Evolutionary conservation across 306 rosid species (phyloP).

Genomic region (Trifolium dubium): DNA sequence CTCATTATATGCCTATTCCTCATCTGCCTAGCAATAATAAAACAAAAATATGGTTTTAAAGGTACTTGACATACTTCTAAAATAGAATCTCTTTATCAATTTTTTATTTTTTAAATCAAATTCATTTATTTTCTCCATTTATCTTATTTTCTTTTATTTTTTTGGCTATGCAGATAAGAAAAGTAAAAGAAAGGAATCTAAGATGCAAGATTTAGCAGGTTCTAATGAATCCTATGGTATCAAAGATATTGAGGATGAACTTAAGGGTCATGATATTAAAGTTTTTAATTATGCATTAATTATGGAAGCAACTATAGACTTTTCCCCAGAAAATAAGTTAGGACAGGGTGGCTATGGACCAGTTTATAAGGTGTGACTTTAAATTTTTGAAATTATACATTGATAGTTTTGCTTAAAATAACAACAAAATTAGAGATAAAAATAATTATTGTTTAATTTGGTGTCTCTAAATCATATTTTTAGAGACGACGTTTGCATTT

Average conservation of each 20-base stretch:
- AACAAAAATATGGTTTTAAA: neutral
- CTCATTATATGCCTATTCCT: neutral
- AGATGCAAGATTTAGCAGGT: neutral
- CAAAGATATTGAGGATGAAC: neutral
- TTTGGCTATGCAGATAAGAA: neutral
- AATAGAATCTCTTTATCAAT: neutral
- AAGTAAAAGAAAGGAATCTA: neutral
- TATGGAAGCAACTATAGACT: conserved; percentile 39
- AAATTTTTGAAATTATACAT: neutral
- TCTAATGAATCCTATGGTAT: neutral
- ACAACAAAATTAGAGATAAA: no score
- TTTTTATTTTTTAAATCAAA: neutral
- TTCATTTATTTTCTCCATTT: neutral
- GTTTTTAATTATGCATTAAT: conserved; percentile 29
- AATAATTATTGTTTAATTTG: no score
- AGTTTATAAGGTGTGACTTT: conserved; percentile 37
- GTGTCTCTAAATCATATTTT: no score
- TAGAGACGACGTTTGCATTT: no score
- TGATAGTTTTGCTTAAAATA: neutral
- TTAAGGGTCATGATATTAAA: conserved; percentile 15
- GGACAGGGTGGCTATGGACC: conserved; percentile 50
- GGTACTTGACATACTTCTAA: neutral
- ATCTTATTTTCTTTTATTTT: no score
- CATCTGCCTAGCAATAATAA: neutral
- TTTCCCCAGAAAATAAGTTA: conserved; percentile 28